phyloP scores from a whole-genome alignment of 306 rosid genomes.

The Prunus salicina region DNA sequence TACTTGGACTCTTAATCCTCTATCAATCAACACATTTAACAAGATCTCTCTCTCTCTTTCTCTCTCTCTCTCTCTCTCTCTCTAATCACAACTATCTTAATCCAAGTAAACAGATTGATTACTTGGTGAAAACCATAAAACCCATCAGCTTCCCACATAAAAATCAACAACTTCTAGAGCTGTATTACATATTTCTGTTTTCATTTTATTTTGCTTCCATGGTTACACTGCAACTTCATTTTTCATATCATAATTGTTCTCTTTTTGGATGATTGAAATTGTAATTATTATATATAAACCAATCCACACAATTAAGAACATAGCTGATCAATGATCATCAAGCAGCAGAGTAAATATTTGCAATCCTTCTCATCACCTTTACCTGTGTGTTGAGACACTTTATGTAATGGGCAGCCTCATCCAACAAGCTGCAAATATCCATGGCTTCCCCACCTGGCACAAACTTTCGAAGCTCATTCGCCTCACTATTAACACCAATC shows the following conservation, averaged over 20 bases:
- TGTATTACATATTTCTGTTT: background rate
- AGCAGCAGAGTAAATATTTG: conserved; percentile 12
- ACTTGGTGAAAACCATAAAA: no score
- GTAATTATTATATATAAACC: background rate
- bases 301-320: background rate
- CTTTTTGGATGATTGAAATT: background rate
- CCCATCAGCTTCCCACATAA: no score
- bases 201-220: background rate
- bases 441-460: conserved; percentile 39
- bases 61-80: no score
- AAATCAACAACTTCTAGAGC: no score
- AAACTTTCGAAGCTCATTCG: conserved; percentile 16
- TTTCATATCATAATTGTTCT: background rate
- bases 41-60: no score
- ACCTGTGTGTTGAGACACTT: conserved; percentile 38
- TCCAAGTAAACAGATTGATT: no score
- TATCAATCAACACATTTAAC: no score
- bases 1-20: no score
- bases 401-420: conserved; percentile 36
- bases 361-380: conserved; percentile 26
- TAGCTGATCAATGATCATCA: background rate
- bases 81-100: no score
- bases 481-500: background rate
- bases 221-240: background rate
- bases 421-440: conserved; percentile 30